Evolutionary conservation across 306 rosid species (phyloP).

Genomic region (Cicer judaicum): DNA sequence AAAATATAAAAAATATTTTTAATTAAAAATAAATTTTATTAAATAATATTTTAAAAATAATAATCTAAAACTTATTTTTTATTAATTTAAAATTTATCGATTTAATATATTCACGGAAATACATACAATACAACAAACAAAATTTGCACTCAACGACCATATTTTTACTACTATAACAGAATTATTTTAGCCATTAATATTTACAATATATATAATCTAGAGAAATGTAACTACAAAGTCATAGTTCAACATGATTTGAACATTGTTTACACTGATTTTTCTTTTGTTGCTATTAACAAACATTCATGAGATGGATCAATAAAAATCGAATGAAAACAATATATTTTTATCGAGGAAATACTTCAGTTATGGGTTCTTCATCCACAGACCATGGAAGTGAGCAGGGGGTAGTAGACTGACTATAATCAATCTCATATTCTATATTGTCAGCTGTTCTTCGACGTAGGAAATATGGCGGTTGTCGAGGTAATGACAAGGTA

Average conservation of each 20-base stretch:
- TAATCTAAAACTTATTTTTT: too few species aligned
- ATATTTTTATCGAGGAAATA: constrained; percentile 42
- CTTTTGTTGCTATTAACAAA: too few species aligned
- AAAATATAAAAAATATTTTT: too few species aligned
- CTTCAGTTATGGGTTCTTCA: constrained; percentile 47
- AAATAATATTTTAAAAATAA: too few species aligned
- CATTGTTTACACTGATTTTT: background rate
- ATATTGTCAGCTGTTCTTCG: constrained; percentile 43
- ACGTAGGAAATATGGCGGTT: constrained; percentile 45
- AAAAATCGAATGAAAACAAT: background rate
- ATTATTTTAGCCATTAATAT: background rate
- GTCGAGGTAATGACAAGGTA: constrained; percentile 47
- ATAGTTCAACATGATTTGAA: background rate
- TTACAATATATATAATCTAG: constrained; percentile 12
- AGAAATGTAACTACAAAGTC: background rate
- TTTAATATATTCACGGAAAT: too few species aligned
- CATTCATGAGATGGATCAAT: background rate
- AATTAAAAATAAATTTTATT: too few species aligned
- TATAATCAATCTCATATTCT: constrained; percentile 23
- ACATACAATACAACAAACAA: too few species aligned
- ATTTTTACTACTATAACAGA: too few species aligned
- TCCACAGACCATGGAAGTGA: constrained; percentile 45
- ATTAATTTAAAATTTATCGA: too few species aligned
- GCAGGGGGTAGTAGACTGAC: constrained; percentile 34
- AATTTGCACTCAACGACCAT: too few species aligned